Conservation (phyloP, 2,329 filamentous ascomycete species). For the Cladophialophora psammophila region DNA sequence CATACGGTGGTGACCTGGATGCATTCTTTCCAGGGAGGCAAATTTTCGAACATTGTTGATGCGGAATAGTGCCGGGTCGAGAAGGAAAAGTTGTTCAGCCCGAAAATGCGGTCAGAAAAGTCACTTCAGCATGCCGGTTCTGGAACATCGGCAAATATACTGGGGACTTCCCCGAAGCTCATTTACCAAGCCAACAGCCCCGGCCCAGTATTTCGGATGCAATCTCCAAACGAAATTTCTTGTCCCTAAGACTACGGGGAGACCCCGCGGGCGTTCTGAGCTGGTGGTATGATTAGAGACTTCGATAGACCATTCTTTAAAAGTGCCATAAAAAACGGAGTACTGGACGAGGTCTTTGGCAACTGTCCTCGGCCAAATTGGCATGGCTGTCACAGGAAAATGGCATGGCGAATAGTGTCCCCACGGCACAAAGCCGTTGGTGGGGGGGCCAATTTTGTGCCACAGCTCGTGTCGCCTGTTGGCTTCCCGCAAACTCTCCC, state of each 20-base stretch:
- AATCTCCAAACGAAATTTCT: conserved; percentile 22
- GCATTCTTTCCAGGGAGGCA: background rate
- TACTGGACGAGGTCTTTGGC: background rate
- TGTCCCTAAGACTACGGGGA: background rate
- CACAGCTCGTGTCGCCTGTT: conserved; percentile 24
- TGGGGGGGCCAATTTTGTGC: conserved; percentile 18
- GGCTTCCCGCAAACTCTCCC: conserved; percentile 1
- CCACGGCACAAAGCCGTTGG: background rate
- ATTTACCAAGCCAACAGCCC: conserved; percentile 13
- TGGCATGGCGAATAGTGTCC: conserved; percentile 4
- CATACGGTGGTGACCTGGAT: background rate
- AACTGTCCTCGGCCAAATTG: background rate
- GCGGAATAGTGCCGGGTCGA: background rate
- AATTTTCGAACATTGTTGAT: background rate
- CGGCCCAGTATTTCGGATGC: conserved; percentile 14
- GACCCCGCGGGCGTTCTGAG: conserved; percentile 3
- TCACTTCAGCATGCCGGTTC: conserved; percentile 1
- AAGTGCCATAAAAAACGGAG: background rate
- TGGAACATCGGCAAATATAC: conserved; percentile 19
- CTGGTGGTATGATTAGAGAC: background rate
- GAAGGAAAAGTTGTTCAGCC: background rate
- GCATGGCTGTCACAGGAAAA: conserved; percentile 1
- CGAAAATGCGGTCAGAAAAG: background rate
- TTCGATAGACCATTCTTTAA: background rate
- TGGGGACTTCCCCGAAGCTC: conserved; percentile 3